Evolutionary conservation across 2,329 filamentous ascomycete species (phyloP).

Genomic region (Fusarium subglutinans): DNA sequence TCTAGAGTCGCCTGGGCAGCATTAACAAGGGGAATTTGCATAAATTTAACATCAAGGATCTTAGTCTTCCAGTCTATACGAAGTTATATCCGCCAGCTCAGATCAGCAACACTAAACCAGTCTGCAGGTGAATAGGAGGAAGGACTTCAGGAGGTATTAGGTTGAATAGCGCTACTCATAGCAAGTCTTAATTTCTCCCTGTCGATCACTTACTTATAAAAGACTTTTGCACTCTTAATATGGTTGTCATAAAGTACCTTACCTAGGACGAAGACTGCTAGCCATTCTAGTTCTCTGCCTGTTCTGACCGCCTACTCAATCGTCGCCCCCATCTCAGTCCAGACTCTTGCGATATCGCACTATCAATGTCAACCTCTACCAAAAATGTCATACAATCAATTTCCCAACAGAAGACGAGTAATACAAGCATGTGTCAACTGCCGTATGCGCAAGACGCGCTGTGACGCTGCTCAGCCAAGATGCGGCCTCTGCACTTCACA

Average conservation of each 20-base stretch:
- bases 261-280: rapidly evolving
- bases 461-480: constrained; percentile 43
- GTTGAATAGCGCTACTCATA: rapidly evolving
- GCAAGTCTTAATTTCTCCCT: rapidly evolving
- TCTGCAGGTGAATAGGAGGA: rapidly evolving
- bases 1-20: background rate
- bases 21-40: rapidly evolving
- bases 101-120: background rate
- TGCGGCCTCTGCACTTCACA: constrained; percentile 43
- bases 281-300: background rate
- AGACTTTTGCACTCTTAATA: background rate
- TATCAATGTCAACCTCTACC: background rate
- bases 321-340: background rate
- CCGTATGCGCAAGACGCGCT: constrained; percentile 44
- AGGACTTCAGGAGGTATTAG: rapidly evolving
- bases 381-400: constrained; percentile 12
- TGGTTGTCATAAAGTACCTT: background rate
- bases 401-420: constrained; percentile 15
- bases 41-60: background rate
- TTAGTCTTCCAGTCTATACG: background rate
- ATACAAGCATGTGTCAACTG: constrained; percentile 45
- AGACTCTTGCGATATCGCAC: background rate
- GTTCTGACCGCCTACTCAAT: background rate
- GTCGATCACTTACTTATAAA: rapidly evolving
- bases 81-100: background rate